phyloP scores from a whole-genome alignment of 2,329 filamentous ascomycete genomes.

The Penicillium concentricum region DNA sequence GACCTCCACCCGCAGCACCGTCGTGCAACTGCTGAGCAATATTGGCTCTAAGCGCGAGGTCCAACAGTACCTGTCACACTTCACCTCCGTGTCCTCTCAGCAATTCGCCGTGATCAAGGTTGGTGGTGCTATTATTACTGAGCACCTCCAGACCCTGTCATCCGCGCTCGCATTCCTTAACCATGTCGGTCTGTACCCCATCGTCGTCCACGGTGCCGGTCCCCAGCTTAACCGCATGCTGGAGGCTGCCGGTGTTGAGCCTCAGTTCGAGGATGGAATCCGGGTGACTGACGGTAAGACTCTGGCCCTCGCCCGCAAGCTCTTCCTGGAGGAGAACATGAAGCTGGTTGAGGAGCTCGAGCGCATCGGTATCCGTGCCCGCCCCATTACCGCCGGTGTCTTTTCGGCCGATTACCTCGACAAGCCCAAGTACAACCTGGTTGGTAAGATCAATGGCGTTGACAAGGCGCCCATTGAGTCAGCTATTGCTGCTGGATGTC shows the following conservation, averaged over 20 bases:
- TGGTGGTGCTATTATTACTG: constrained; percentile 90
- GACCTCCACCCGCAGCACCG: constrained; percentile 69
- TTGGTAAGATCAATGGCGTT: constrained; percentile 92
- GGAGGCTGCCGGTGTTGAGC: constrained; percentile 87
- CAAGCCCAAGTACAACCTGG: constrained; percentile 92
- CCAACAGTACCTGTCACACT: constrained; percentile 96
- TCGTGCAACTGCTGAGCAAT: constrained; percentile 88
- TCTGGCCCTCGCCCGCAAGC: constrained; percentile 80
- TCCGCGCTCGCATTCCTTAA: constrained; percentile 87
- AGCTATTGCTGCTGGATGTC: constrained; percentile 83
- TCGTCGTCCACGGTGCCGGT: constrained; percentile 92
- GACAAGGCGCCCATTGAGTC: constrained; percentile 88
- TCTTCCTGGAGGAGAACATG: constrained; percentile 94
- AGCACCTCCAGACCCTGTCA: constrained; percentile 88
- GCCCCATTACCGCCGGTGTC: constrained; percentile 84
- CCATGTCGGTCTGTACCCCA: constrained; percentile 89
- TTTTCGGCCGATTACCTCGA: constrained; percentile 93
- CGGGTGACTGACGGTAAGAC: constrained; percentile 95
- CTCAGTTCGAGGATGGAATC: constrained; percentile 94
- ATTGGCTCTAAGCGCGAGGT: constrained; percentile 95
- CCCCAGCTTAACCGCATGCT: constrained; percentile 92
- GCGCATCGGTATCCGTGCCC: constrained; percentile 81
- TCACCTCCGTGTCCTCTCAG: constrained; percentile 93
- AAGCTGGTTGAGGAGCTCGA: constrained; percentile 88
- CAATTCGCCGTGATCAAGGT: constrained; percentile 99